These are phyloP conservation scores for Saccharum officinarum DNA, from an alignment of 176 grass and related monocot species.

Conservation along the genomic window DNA sequence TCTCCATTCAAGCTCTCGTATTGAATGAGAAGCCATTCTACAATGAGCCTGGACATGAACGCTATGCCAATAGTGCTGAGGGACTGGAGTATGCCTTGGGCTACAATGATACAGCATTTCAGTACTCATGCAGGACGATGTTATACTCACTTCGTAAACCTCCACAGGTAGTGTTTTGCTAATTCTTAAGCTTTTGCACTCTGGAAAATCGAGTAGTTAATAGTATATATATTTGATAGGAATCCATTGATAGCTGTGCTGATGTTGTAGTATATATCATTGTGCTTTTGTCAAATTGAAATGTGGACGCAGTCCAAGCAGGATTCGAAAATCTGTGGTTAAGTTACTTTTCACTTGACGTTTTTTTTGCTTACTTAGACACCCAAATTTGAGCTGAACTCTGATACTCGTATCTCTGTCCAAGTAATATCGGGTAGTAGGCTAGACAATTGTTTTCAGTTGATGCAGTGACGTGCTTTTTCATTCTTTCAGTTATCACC, in stretches of 20 bases:
- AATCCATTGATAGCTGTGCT: not conserved
- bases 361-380: not conserved
- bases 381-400: not conserved
- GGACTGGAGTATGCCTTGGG: constrained; percentile 45
- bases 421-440: not conserved
- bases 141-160: constrained; percentile 73
- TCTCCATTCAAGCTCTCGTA: constrained; percentile 92
- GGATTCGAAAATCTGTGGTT: not conserved
- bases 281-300: not conserved
- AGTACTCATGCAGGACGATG: constrained; percentile 88
- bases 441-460: not conserved
- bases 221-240: not conserved
- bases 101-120: constrained; percentile 69
- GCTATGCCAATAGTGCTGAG: constrained; percentile 33
- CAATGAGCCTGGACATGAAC: constrained; percentile 80
- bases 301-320: not conserved
- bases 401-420: not conserved
- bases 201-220: not conserved
- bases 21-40: constrained; percentile 93
- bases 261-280: not conserved
- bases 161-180: constrained; percentile 57
- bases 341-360: not conserved
- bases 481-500: not conserved
- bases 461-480: not conserved
- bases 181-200: constrained; percentile 18